These are phyloP conservation scores for Pichia eremophila DNA, from an alignment of 805 yeast species.

Conservation along the genomic window DNA sequence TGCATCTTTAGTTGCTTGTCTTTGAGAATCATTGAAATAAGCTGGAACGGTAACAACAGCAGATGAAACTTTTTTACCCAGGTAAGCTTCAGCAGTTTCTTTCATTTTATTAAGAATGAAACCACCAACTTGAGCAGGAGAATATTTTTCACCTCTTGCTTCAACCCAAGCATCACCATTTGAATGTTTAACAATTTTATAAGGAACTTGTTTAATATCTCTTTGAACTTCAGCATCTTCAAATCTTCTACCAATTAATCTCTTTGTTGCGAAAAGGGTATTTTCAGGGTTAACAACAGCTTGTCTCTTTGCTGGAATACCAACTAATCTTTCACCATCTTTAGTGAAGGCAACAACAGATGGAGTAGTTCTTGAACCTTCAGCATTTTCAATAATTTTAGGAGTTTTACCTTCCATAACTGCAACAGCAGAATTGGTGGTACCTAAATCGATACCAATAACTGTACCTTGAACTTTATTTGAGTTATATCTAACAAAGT, in stretches of 20 bases:
- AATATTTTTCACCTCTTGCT: conserved; percentile 35
- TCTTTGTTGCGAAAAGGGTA: conserved; percentile 74
- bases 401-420: conserved; percentile 57
- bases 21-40: conserved; percentile 82
- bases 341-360: conserved; percentile 62
- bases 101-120: conserved; percentile 86
- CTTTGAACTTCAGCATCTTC: conserved; percentile 61
- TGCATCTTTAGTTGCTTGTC: conserved; percentile 94
- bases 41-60: conserved; percentile 92
- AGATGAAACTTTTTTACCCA: conserved; percentile 78
- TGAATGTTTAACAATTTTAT: conserved; percentile 44
- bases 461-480: conserved; percentile 36
- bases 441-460: conserved; percentile 76
- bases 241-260: conserved; percentile 68
- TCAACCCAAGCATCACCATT: conserved; percentile 68
- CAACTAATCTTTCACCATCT: conserved; percentile 43
- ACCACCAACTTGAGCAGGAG: conserved; percentile 70
- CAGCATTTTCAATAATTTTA: conserved; percentile 62
- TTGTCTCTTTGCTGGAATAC: conserved; percentile 69
- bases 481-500: conserved; percentile 27
- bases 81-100: conserved; percentile 91
- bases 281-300: conserved; percentile 66
- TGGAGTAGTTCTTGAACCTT: conserved; percentile 74
- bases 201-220: conserved; percentile 56
- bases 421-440: conserved; percentile 83